phyloP scores from a whole-genome alignment of 371 early-diverging fungal species.

The Lichtheimia ramosa region DNA sequence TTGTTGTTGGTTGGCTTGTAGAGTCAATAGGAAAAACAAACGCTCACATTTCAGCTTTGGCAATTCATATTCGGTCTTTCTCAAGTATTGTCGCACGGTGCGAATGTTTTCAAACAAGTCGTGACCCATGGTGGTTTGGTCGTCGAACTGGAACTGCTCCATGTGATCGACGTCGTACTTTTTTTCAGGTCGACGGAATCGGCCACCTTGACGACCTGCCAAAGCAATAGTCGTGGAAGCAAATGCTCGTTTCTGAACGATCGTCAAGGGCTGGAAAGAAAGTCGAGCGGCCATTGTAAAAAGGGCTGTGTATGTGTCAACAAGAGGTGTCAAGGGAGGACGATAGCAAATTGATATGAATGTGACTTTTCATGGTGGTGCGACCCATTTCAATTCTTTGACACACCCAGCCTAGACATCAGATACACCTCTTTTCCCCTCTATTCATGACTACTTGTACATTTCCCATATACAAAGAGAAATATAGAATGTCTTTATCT shows the following conservation, averaged over 20 bases:
- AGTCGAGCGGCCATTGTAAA: constrained; percentile 7
- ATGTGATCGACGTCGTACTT: constrained; percentile 53
- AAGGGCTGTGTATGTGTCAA: background rate
- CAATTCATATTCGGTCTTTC: constrained; percentile 64
- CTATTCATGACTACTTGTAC: too few relatives aligned
- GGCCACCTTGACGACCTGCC: constrained; percentile 38
- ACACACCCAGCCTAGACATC: too few relatives aligned
- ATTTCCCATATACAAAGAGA: too few relatives aligned
- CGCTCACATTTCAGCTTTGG: constrained; percentile 59
- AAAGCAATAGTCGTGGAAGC: constrained; percentile 27
- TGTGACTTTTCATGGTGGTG: too few relatives aligned
- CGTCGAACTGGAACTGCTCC: constrained; percentile 61
- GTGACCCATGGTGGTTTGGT: constrained; percentile 61
- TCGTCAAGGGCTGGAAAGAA: constrained; percentile 1
- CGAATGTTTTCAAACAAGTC: constrained; percentile 56
- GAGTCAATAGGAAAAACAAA: too few relatives aligned
- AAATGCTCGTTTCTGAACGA: constrained; percentile 17
- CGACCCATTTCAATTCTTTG: too few relatives aligned
- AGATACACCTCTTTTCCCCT: too few relatives aligned
- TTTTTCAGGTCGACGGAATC: constrained; percentile 42
- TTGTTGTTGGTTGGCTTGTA: background rate
- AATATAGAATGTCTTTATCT: too few relatives aligned
- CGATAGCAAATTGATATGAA: too few relatives aligned
- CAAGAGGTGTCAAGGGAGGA: too few relatives aligned
- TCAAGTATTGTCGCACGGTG: constrained; percentile 63